Evolutionary conservation across 352 stramenopile genomes (phyloP), one percentile per base, ranked within the genome.

Genomic region (Thraustochytrium striatum): DNA sequence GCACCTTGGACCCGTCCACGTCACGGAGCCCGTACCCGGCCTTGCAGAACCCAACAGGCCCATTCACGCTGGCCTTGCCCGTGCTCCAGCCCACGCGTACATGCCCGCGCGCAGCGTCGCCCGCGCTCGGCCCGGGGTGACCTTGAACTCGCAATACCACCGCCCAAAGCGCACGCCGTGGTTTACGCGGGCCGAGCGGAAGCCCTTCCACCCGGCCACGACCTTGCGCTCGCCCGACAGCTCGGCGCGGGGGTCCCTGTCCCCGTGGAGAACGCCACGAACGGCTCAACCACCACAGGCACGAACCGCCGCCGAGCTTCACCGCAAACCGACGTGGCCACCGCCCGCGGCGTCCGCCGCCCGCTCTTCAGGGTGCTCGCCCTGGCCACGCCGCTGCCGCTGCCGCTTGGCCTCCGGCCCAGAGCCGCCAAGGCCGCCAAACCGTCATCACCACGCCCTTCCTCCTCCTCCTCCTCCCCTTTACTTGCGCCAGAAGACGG

Each of bases 1-100:
- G 43, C 39, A 75, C 65, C 39, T 75, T 75, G 32, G 65, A 75
- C 41, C 65, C 65, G 30, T 75, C 65, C 16, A 75, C 65, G 39
- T 75, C 65, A 7, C 65, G 65, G 32, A 44, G 61, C 19, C 65
- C 65, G 50, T 36, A 75, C 0, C 65, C 65, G 19, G 35, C 19
- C 39, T 75, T 58, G 25, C 50, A 38, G 25, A 75, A 62, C 0
- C 65, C 65, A 3, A 75, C 65, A 28, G 65, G 65, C 0, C 30
- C 65, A 30, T 75, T 43, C 11, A 75, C 50, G 21, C 30, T 39
- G 41, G 65, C 43, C 30, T 21, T 11, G 44, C 39, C 43, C 47
- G 25, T 39, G 11, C 11, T 62, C 65, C 65, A 75, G 5, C 65
- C 65, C 21, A 75, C 25, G 43, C 65, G 65, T 7, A 75, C 65